Evolutionary conservation across 441 rosid species (phyloP).

Genomic region (Metrosideros polymorpha): DNA sequence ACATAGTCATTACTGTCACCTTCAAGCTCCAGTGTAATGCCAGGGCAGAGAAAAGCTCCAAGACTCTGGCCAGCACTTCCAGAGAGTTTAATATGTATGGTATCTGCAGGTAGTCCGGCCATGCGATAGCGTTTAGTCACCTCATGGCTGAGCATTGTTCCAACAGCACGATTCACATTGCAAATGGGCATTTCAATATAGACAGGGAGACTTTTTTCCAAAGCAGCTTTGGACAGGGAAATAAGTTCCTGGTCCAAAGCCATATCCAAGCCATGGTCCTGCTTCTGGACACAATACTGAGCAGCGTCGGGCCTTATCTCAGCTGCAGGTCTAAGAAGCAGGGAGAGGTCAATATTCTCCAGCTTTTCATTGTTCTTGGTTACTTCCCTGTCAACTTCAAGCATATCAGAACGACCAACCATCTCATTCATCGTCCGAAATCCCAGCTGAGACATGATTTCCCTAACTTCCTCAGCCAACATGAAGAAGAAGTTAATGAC

Average conservation of each 20-base stretch:
- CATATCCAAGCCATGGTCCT: constrained; percentile 97
- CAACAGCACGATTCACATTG: constrained; percentile 98
- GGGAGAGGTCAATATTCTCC: constrained; percentile 85
- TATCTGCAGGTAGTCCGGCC: constrained; percentile 90
- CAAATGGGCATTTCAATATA: constrained; percentile 74
- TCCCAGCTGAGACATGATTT: constrained; percentile 95
- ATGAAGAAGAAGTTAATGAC: constrained; percentile 98
- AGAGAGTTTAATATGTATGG: constrained; percentile 74
- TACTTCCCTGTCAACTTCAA: constrained; percentile 94
- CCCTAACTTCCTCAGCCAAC: constrained; percentile 99
- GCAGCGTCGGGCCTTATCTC: constrained; percentile 96
- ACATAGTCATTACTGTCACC: constrained; percentile 99
- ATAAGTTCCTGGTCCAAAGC: constrained; percentile 86
- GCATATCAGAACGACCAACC: constrained; percentile 99
- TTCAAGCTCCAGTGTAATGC: constrained; percentile 87
- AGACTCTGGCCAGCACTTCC: constrained; percentile 99
- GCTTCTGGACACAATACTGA: constrained; percentile 89
- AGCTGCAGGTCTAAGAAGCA: constrained; percentile 87
- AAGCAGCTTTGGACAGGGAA: constrained; percentile 60
- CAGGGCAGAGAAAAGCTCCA: constrained; percentile 98
- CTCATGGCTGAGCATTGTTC: constrained; percentile 99
- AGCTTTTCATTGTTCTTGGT: constrained; percentile 71
- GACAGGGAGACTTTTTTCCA: constrained; percentile 80
- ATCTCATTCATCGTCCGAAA: constrained; percentile 76
- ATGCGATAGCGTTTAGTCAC: constrained; percentile 83